Evolutionary conservation across 2,329 filamentous ascomycete genomes (phyloP).

Genomic region (Dactylella cylindrospora): DNA sequence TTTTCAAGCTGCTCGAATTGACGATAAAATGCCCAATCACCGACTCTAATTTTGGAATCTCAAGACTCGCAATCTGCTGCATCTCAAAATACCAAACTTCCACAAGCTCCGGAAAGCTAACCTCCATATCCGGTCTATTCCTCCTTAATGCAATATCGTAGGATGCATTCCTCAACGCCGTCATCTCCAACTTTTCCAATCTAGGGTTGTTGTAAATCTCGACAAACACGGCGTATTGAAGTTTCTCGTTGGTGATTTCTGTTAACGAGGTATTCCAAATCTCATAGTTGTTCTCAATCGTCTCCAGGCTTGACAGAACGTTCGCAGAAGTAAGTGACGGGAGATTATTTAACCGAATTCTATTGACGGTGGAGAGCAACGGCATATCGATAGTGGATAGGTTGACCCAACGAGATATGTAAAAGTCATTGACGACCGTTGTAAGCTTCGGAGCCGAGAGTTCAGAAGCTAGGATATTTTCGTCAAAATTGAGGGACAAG

Average conservation of each 20-base stretch:
- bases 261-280: slow-evolving; percentile 24
- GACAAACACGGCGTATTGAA: slow-evolving; percentile 18
- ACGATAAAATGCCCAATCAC: slow-evolving; percentile 24
- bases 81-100: slow-evolving; percentile 25
- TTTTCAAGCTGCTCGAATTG: slow-evolving; percentile 16
- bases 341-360: slow-evolving; percentile 21
- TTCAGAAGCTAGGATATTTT: slow-evolving; percentile 8
- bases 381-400: slow-evolving; percentile 31
- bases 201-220: slow-evolving; percentile 25
- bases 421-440: slow-evolving; percentile 4
- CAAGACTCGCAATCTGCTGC: slow-evolving; percentile 3
- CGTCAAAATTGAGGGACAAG: slow-evolving; percentile 18
- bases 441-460: slow-evolving; percentile 28
- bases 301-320: slow-evolving; percentile 15
- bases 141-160: slow-evolving; percentile 23
- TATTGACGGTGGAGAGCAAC: slow-evolving; percentile 10
- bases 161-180: slow-evolving; percentile 21
- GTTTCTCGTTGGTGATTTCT: slow-evolving; percentile 31
- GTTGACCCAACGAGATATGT: slow-evolving; percentile 23
- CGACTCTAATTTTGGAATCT: slow-evolving; percentile 15
- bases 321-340: slow-evolving; percentile 19
- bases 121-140: slow-evolving; percentile 20
- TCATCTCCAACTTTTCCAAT: slow-evolving; percentile 19
- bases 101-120: slow-evolving; percentile 17
- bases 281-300: slow-evolving; percentile 34